Percentiles rank a stretch among this genome's conserved stretches.
Conservation (phyloP, 345 rosid species). For the Linum tenue region DNA sequence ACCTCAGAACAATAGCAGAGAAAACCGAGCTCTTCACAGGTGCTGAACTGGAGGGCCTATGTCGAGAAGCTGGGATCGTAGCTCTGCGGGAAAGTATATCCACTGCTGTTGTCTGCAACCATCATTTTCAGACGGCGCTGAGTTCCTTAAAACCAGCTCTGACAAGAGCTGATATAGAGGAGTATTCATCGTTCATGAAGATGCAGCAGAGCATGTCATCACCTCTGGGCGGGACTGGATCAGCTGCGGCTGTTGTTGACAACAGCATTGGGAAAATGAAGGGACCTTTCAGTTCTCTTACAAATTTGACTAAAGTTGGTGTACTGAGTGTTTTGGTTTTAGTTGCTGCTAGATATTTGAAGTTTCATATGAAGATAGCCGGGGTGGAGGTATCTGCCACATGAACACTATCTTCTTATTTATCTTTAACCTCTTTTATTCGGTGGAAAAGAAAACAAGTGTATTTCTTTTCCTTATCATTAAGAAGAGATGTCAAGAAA, state of each 20-base stretch:
- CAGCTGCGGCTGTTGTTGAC: not conserved
- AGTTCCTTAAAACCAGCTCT: slow-evolving; percentile 66
- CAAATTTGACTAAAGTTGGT: not conserved
- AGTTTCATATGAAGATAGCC: not conserved
- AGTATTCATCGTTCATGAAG: slow-evolving; percentile 43
- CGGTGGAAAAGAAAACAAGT: too few relatives aligned
- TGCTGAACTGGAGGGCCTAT: slow-evolving; percentile 76
- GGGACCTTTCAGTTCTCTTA: not conserved
- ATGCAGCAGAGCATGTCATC: not conserved
- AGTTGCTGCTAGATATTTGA: not conserved
- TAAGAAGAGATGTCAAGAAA: too few relatives aligned
- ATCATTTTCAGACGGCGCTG: slow-evolving; percentile 59
- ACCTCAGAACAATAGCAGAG: slow-evolving; percentile 58
- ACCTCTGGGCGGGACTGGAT: not conserved
- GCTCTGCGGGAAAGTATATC: slow-evolving; percentile 75
- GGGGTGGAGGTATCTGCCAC: not conserved
- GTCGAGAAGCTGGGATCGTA: slow-evolving; percentile 76
- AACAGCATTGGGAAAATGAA: not conserved
- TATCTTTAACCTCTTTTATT: too few relatives aligned
- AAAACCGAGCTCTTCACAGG: slow-evolving; percentile 82
- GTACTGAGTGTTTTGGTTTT: not conserved
- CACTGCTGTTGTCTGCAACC: slow-evolving; percentile 44
- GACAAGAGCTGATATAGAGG: slow-evolving; percentile 46
- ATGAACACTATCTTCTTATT: too few relatives aligned
- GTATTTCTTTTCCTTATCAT: too few relatives aligned